These are phyloP conservation scores for Coelastrella sp. DNA, from an alignment of 139 green algal species.

Conservation along the genomic window DNA sequence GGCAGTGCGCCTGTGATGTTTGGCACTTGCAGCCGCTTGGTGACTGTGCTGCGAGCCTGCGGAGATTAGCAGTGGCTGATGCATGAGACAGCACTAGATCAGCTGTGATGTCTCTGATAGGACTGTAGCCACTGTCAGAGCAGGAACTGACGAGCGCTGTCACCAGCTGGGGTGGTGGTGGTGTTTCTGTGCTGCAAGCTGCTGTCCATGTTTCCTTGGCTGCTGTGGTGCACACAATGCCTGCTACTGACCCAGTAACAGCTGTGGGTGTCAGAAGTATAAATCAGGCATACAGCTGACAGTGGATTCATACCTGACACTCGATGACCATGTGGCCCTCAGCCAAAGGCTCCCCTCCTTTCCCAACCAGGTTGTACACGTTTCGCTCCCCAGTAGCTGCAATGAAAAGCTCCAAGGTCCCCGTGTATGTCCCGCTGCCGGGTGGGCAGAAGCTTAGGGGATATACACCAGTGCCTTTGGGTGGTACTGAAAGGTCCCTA, in stretches of 20 bases:
- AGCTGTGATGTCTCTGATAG: too few species aligned
- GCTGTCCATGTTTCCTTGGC: neutral
- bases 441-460: conserved; percentile 73
- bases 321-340: conserved; percentile 78
- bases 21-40: conserved; percentile 64
- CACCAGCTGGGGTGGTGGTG: too few species aligned
- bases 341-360: conserved; percentile 72
- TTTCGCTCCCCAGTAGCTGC: conserved; percentile 61
- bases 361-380: conserved; percentile 72
- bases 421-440: conserved; percentile 57
- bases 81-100: too few species aligned
- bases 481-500: conserved; percentile 68
- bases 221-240: too few species aligned
- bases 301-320: conserved; percentile 53
- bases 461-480: conserved; percentile 61
- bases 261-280: too few species aligned
- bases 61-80: neutral
- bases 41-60: conserved; percentile 53
- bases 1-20: conserved; percentile 65
- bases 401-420: conserved; percentile 75
- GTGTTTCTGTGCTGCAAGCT: neutral
- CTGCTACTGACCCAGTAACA: neutral
- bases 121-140: too few species aligned
- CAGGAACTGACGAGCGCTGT: too few species aligned
- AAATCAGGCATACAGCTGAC: too few species aligned